Base-by-base conservation (phyloP, 345 rosid species). In the Durio zibethinus region DNA sequence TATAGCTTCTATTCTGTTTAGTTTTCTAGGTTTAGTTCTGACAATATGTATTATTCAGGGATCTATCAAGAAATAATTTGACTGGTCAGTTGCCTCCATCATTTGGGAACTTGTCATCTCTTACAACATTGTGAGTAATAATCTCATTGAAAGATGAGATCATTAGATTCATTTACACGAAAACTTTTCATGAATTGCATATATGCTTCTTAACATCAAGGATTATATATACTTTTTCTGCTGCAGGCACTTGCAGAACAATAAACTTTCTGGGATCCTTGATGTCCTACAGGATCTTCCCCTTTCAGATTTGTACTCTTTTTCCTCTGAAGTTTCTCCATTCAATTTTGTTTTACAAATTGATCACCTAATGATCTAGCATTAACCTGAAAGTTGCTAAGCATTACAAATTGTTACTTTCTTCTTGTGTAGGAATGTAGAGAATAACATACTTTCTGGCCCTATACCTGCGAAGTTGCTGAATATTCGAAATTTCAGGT, bases 181-280 rank as follows among this genome's bases (percentile, higher is more conserved):
- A 25, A 10, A 33, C 11, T 4, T 69, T 76, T 40, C 38, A 18
- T 73, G 25, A 53, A 45, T 60, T 20, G 12, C 47, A 16, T 31
- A 15, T 25, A 8, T 42, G 56, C 73, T 66, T 33, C 60, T 50
- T 64, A 36, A 7, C 63, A 65, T 65, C 25, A 25, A 27, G 25
- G 73, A 47, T 70, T 40, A 72, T 72, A 35, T 52, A 20, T 52
- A 35, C 61, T 33, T 33, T 60, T 52, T 52, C 61, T 68, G 29
- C 82, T 85, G 80, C 90, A 93, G 99, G 89, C 78, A 89, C 79
- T 81, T 96, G 85, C 97, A 92, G 87, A 90, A 91, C 84, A 96
- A 96, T 84, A 82, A 82, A 82, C 89, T 96, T 72, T 83, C 74
- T 0, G 99, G 99, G 76, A 78, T 73, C 61, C 99, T 96, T 69